Evolutionary conservation across 1,284 basidiomycete genomes (phyloP).

Genomic region (Caloboletus firmus): DNA sequence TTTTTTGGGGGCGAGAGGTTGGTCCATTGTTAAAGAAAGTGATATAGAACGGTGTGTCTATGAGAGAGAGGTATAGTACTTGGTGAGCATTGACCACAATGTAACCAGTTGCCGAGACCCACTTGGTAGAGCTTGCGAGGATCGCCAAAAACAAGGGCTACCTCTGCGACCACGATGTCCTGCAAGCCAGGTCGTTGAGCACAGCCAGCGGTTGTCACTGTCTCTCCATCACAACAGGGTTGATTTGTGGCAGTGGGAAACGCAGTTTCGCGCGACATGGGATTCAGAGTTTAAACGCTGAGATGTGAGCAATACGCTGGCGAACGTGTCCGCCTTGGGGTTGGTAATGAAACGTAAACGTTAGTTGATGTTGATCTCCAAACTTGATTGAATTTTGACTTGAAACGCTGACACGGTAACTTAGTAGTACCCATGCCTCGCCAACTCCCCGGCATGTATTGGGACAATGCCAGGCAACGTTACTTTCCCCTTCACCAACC

Average conservation of each 20-base stretch:
- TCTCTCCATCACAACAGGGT: background rate
- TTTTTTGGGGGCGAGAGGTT: slow-evolving; percentile 6
- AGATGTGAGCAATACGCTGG: background rate
- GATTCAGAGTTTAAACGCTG: background rate
- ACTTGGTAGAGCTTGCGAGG: background rate
- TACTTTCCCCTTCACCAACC: slow-evolving; percentile 51
- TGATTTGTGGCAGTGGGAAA: background rate
- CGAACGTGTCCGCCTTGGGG: background rate
- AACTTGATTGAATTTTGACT: background rate
- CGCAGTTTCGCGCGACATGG: background rate
- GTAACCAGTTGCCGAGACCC: background rate
- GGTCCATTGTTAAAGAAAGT: slow-evolving; percentile 15
- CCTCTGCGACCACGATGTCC: background rate
- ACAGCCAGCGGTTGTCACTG: background rate
- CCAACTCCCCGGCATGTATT: slow-evolving; percentile 55
- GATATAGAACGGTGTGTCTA: background rate
- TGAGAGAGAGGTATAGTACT: background rate
- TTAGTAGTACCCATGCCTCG: slow-evolving; percentile 39
- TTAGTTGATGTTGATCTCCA: background rate
- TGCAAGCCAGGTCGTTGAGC: background rate
- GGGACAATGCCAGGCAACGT: slow-evolving; percentile 46
- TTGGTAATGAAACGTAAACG: background rate
- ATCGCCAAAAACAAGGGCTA: background rate
- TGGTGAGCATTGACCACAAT: background rate
- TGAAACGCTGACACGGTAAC: background rate